Base-by-base conservation (phyloP, 306 rosid genomes). In the Boehmeria nivea region DNA sequence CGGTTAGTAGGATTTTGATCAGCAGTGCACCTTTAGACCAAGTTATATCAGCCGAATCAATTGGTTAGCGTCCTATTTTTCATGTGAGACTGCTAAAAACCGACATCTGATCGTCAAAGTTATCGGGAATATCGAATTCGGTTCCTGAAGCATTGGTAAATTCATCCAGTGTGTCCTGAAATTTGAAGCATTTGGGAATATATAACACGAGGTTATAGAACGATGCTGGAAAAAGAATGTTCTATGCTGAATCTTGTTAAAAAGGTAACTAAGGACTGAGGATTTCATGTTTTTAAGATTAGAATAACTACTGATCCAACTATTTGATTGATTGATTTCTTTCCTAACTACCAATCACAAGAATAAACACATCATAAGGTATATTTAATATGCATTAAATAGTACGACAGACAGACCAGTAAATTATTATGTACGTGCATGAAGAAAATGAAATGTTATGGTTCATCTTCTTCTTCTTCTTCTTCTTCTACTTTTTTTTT, bases 21-120 rank as follows among this genome's bases (percentile, higher is more conserved):
- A 17, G 51, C 51, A n/a, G n/a, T n/a, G 26, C 51, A 20, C 51
- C 51, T 46, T 46, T 22, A 46, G 51, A 18, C 11, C 16, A 43
- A 21, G 17, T 17, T n/a, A n/a, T 27, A 51, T 49, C 39, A 51
- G 12, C 8, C 13, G 20, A 60, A 55, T 46, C 27, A 42, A 27
- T 3, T 28, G 31, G 54, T 61, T 40, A 44, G 63, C 58, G 65
- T 28, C 58, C 45, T n/a, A 64, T 10, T 17, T 40, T 20, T 44
- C 25, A 54, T 15, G 61, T 42, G 54, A 70, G 33, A 27, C 33
- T 50, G 50, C 59, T 58, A 59, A 49, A 60, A 50, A 54, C 54
- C 26, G 50, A 49, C 74, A 85, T 87, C 83, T 81, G 88, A 37
- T 78, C 82, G 46, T 76, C 88, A 47, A 85, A 85, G 68, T 71